A percentile compares a stretch with the other conserved stretches of the same genome.
Evolutionary conservation across 805 yeast genomes (phyloP).

Genomic region (Candida patagonica): DNA sequence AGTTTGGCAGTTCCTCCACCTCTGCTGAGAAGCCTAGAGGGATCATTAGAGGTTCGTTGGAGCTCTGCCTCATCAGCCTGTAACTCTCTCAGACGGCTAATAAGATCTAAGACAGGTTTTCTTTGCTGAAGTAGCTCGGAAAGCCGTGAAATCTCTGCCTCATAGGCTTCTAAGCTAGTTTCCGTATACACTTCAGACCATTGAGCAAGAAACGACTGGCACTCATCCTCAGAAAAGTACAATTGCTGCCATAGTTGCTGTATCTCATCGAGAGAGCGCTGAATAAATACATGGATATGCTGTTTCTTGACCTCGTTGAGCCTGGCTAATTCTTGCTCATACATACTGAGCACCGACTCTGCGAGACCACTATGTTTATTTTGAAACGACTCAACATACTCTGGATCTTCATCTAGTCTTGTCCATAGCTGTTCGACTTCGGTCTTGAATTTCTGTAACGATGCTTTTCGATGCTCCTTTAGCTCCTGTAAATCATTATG

Average conservation of each 20-base stretch:
- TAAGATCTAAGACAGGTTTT: constrained; percentile 46
- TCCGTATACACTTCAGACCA: constrained; percentile 46
- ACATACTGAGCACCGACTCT: constrained; percentile 37
- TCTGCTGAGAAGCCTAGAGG: constrained; percentile 66
- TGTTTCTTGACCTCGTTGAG: constrained; percentile 52
- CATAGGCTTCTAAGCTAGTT: constrained; percentile 50
- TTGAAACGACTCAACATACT: constrained; percentile 34
- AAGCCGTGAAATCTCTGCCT: constrained; percentile 47
- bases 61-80: constrained; percentile 52
- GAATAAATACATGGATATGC: constrained; percentile 58
- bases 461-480: constrained; percentile 25
- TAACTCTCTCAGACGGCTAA: constrained; percentile 46
- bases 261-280: constrained; percentile 51
- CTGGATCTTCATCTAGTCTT: constrained; percentile 41
- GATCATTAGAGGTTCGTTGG: constrained; percentile 64
- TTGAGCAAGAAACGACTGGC: constrained; percentile 37
- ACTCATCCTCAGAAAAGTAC: constrained; percentile 47
- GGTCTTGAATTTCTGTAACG: constrained; percentile 25
- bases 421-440: constrained; percentile 48
- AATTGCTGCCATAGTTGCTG: constrained; percentile 53
- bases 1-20: constrained; percentile 40
- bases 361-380: constrained; percentile 39
- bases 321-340: constrained; percentile 47
- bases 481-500: constrained; percentile 27
- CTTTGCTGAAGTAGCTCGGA: constrained; percentile 41